These are phyloP conservation scores for Penicillium corylophilum DNA, from an alignment of 2,329 filamentous ascomycete genomes.

Conservation along the genomic window DNA sequence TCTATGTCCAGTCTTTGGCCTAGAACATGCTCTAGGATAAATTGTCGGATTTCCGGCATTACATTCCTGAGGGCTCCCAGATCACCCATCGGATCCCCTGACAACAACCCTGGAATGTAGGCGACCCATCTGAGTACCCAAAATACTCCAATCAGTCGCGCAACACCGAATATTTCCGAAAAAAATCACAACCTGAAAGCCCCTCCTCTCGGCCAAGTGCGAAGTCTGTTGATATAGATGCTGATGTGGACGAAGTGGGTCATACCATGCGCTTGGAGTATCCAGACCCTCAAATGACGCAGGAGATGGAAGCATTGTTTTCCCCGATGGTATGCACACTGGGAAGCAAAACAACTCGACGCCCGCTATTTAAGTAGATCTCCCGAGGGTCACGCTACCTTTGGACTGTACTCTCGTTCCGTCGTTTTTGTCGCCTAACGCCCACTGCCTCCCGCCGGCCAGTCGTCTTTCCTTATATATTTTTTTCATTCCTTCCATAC, in stretches of 20 bases:
- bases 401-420: background rate
- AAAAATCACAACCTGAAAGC: background rate
- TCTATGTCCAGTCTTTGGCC: background rate
- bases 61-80: conserved; percentile 17
- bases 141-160: conserved; percentile 10
- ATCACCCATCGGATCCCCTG: conserved; percentile 14
- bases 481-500: conserved; percentile 9
- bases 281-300: conserved; percentile 8
- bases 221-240: background rate
- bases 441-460: conserved; percentile 2
- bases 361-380: conserved; percentile 17
- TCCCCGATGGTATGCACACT: conserved; percentile 13
- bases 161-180: background rate
- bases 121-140: background rate
- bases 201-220: background rate
- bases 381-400: background rate
- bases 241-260: conserved; percentile 16
- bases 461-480: conserved; percentile 8
- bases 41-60: background rate
- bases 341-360: conserved; percentile 8
- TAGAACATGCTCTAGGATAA: conserved; percentile 1
- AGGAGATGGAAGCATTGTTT: conserved; percentile 16
- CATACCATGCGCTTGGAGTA: conserved; percentile 17
- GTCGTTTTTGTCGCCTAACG: conserved; percentile 4
- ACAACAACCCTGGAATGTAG: conserved; percentile 27